Evolutionary conservation across 495 filamentous ascomycete genomes (phyloP).

Genomic region (Polyplosphaeria fusca): DNA sequence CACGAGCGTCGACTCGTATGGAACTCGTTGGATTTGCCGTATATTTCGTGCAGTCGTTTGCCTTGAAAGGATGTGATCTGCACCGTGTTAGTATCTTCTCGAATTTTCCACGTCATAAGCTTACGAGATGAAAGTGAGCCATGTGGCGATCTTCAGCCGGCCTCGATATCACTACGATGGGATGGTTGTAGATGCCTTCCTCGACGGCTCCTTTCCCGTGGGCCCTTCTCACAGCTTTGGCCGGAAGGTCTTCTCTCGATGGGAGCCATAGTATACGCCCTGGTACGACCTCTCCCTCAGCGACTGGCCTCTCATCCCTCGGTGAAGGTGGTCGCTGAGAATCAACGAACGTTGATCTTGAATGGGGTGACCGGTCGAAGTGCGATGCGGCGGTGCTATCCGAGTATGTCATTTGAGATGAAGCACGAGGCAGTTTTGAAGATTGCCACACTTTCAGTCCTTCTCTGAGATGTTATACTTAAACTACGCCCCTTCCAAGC

Average conservation of each 20-base stretch:
- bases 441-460: too few relatives aligned
- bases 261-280: slow-evolving; percentile 30
- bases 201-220: slow-evolving; percentile 31
- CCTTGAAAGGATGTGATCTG: slow-evolving; percentile 34
- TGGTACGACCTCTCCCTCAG: slow-evolving; percentile 23
- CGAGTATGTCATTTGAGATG: background rate
- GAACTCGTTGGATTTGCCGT: slow-evolving; percentile 31
- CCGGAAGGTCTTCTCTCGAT: slow-evolving; percentile 22
- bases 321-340: slow-evolving; percentile 4
- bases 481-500: too few relatives aligned
- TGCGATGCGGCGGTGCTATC: background rate
- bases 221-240: slow-evolving; percentile 20
- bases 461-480: too few relatives aligned
- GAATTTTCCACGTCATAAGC: background rate
- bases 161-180: slow-evolving; percentile 23
- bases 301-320: slow-evolving; percentile 8
- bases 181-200: slow-evolving; percentile 32
- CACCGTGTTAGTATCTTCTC: background rate
- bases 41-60: slow-evolving; percentile 31
- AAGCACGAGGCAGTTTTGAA: too few relatives aligned
- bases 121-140: slow-evolving; percentile 32
- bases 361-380: background rate
- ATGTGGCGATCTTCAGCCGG: slow-evolving; percentile 13
- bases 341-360: too few relatives aligned
- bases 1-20: slow-evolving; percentile 22